These are phyloP conservation scores for Camelina sativa DNA, from an alignment of 345 rosid genomes.

Conservation along the genomic window DNA sequence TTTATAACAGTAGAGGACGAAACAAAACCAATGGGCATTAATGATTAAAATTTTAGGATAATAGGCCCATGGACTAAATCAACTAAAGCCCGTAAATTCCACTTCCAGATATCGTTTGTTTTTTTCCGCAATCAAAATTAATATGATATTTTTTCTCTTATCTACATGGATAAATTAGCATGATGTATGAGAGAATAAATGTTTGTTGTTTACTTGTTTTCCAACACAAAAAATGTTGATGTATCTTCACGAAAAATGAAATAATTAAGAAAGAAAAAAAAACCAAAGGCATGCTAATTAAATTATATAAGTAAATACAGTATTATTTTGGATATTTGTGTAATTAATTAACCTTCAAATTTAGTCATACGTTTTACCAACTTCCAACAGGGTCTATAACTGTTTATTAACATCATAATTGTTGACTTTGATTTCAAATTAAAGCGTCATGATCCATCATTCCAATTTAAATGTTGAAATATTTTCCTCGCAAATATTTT, in stretches of 20 bases:
- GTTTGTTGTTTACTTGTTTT: no score
- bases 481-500: neutral
- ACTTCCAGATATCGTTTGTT: neutral
- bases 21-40: conserved; percentile 13
- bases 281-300: no score
- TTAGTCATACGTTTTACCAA: neutral
- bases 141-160: no score
- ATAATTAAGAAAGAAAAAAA: no score
- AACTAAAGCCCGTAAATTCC: conserved; percentile 16
- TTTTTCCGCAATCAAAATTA: no score
- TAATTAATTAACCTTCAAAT: neutral
- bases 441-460: conserved; percentile 3
- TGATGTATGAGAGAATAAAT: no score
- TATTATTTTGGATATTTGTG: neutral
- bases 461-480: neutral
- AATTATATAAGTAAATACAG: neutral
- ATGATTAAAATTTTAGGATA: neutral
- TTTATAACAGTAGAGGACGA: no score
- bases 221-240: no score
- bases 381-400: neutral
- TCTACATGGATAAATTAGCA: no score
- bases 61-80: neutral
- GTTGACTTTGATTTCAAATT: neutral
- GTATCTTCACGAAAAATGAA: no score
- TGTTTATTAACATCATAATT: neutral